phyloP scores from a whole-genome alignment of 1,139 yeast genomes.

The Kurtzmaniella quercitrusa region DNA sequence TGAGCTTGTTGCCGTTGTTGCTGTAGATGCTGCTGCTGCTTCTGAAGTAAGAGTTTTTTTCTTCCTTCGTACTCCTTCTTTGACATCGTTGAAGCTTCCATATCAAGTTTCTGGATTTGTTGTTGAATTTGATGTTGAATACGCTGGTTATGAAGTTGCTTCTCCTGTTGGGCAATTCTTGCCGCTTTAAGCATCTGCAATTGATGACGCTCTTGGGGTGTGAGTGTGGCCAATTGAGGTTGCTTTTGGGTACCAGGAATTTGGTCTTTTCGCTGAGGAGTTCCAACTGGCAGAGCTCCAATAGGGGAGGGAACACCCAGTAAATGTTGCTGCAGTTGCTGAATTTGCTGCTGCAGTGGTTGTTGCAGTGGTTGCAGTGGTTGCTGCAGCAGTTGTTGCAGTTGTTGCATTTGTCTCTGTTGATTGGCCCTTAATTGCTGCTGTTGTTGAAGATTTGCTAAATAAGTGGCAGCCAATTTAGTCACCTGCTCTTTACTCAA shows the following conservation, averaged over 20 bases:
- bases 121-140: conserved; percentile 19
- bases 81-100: conserved; percentile 15
- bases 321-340: conserved; percentile 15
- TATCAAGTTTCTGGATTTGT: conserved; percentile 13
- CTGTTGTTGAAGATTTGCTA: conserved; percentile 56
- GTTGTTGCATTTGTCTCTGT: conserved; percentile 9
- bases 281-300: neutral
- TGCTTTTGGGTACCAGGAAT: conserved; percentile 14
- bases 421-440: conserved; percentile 30
- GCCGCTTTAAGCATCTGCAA: conserved; percentile 35
- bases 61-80: conserved; percentile 17
- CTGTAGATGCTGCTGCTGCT: conserved; percentile 5
- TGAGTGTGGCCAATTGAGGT: conserved; percentile 27
- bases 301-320: neutral
- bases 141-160: conserved; percentile 20
- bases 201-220: conserved; percentile 36
- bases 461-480: conserved; percentile 64
- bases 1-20: conserved; percentile 3
- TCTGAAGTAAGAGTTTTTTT: conserved; percentile 6
- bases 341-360: conserved; percentile 17
- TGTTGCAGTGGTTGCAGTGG: conserved; percentile 18
- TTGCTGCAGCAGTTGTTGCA: conserved; percentile 13
- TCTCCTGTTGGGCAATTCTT: conserved; percentile 28
- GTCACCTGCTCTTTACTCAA: conserved; percentile 70
- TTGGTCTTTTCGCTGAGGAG: conserved; percentile 3